Base-by-base conservation (phyloP, 495 filamentous ascomycete genomes). In the Penicillium lagena region DNA sequence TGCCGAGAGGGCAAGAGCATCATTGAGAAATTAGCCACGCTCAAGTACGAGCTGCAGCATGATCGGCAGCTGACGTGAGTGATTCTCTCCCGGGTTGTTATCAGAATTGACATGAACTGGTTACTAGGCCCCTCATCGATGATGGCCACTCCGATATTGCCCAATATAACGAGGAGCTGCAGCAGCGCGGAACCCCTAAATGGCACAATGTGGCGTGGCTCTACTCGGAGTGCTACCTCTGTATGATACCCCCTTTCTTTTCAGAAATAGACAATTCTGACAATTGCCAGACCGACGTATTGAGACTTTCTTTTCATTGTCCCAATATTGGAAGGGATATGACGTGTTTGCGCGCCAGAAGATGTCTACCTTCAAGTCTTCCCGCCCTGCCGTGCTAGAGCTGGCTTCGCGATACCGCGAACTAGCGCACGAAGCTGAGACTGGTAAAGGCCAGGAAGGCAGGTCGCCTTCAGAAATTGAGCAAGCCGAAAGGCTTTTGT, bases 41-140 rank as follows among this genome's bases (percentile, higher is more conserved):
- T 98, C 49, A 98, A 98, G 68, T 95, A 97, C 67, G 91, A 98
- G 69, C 63, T 96, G 35, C 93, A 95, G 59, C 93, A 98, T 62
- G 79, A 96, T 59, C 77, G 89, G 35, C 71, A 81, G 49, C 63
- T 98, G 56, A 88, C 76, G 89, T 94, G 69, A 52, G 83, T 68
- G 8, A 12, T 36, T 28, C 32, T n/a, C 9, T 15, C 2, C 22
- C 1, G 32, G 32, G 2, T 11, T 34, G n/a, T 3, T 34, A 9
- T 7, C n/a, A 12, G 9, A 34, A 11, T 32, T 46, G 28, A 40
- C 34, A 13, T 37, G 7, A 13, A n/a, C 28, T 36, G 29, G 37
- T 17, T 38, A 1, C 12, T 57, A 95, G 87, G 1, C 88, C 89
- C 8, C 70, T 98, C 3, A 70, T 67, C 14, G 89, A 97, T 52